Evolutionary conservation across 2,329 filamentous ascomycete genomes (phyloP).

Genomic region (Drechmeria coniospora): DNA sequence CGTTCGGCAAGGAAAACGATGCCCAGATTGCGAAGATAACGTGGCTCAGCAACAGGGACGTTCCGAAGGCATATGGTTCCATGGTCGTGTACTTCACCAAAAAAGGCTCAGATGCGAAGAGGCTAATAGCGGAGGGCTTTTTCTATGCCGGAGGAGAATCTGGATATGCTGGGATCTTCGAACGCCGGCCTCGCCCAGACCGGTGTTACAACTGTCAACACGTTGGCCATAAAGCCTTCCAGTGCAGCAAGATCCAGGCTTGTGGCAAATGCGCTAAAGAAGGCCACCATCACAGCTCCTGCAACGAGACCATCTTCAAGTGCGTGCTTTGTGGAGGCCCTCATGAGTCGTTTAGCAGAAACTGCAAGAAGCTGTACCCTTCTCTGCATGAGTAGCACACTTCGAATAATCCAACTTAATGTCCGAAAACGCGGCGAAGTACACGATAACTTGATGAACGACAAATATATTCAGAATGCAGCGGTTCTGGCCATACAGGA

Average conservation of each 20-base stretch:
- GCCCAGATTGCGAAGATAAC: constrained; percentile 9
- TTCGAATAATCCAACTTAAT: constrained; percentile 7
- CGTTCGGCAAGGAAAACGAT: constrained; percentile 10
- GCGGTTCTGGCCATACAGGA: constrained; percentile 7
- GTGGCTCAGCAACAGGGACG: constrained; percentile 10
- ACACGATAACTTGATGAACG: constrained; percentile 8
- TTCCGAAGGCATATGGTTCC: constrained; percentile 11
- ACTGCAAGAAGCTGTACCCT: constrained; percentile 8
- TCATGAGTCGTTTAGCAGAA: constrained; percentile 10
- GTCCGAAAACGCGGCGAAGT: constrained; percentile 5
- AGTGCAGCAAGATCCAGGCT: constrained; percentile 10
- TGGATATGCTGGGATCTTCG: constrained; percentile 6
- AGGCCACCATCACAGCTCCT: constrained; percentile 9
- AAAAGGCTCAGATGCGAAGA: constrained; percentile 5
- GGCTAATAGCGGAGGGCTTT: constrained; percentile 8
- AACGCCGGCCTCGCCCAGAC: constrained; percentile 8
- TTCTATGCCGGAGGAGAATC: constrained; percentile 10
- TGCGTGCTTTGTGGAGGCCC: constrained; percentile 8
- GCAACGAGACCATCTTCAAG: constrained; percentile 5
- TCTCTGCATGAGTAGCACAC: constrained; percentile 6
- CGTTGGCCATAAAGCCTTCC: constrained; percentile 12
- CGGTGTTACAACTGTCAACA: constrained; percentile 16
- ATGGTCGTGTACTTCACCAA: constrained; percentile 11
- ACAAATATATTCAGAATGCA: constrained; percentile 5
- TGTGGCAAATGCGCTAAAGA: constrained; percentile 7